Percentiles rank a stretch among this genome's conserved stretches.
Conservation (phyloP, 768 basidiomycete species). For the Strobilomyces dryophilus region DNA sequence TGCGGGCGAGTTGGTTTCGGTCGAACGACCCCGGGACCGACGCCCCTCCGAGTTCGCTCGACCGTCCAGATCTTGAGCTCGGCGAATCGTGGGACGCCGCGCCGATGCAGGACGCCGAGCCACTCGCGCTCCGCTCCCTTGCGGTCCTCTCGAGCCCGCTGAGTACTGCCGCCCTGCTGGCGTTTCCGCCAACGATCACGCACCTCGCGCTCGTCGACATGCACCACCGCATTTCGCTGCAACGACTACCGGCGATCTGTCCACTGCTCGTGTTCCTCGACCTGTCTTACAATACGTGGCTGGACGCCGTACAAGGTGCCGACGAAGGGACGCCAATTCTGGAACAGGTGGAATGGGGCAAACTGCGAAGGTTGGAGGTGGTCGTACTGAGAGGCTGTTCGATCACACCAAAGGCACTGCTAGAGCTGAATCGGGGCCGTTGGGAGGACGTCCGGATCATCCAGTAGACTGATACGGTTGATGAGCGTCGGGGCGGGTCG, state of each 20-base stretch:
- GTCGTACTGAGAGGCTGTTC: constrained; percentile 56
- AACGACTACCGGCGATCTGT: constrained; percentile 54
- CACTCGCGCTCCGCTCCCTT: constrained; percentile 40
- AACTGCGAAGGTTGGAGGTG: constrained; percentile 49
- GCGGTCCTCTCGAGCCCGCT: constrained; percentile 49
- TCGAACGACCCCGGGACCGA: background rate
- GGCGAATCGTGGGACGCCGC: constrained; percentile 40
- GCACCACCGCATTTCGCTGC: constrained; percentile 44
- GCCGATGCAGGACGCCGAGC: constrained; percentile 27
- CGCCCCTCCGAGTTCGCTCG: background rate
- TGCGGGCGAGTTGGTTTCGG: constrained; percentile 44
- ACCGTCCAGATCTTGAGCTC: background rate
- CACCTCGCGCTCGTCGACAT: constrained; percentile 56
- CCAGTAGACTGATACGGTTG: constrained; percentile 23
- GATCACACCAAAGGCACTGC: constrained; percentile 39
- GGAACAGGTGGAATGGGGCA: constrained; percentile 54
- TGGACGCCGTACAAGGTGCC: constrained; percentile 9
- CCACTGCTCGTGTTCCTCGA: constrained; percentile 63
- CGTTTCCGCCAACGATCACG: constrained; percentile 62
- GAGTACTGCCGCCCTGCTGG: constrained; percentile 39
- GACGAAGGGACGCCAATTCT: constrained; percentile 31
- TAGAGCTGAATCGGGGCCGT: constrained; percentile 52
- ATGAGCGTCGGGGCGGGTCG: background rate
- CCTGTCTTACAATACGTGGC: constrained; percentile 61
- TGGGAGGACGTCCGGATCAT: constrained; percentile 63